Evolutionary conservation across 805 yeast genomes (phyloP).

Genomic region (Candida chilensis): DNA sequence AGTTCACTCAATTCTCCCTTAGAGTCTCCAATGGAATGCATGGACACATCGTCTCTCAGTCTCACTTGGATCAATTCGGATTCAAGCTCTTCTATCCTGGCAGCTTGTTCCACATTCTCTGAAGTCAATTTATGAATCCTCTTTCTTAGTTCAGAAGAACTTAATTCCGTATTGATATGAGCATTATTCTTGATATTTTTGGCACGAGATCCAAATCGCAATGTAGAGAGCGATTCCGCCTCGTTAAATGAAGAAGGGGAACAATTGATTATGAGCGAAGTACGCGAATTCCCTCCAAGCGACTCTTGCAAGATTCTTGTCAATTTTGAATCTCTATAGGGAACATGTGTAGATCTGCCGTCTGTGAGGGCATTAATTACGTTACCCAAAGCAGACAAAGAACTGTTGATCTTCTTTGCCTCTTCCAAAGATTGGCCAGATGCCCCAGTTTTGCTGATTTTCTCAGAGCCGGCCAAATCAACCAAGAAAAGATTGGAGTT

Average conservation of each 20-base stretch:
- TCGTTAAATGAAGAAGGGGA: conserved; percentile 52
- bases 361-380: conserved; percentile 77
- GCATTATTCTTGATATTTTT: conserved; percentile 59
- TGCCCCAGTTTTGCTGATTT: conserved; percentile 70
- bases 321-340: conserved; percentile 71
- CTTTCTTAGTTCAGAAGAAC: conserved; percentile 35
- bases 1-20: background rate
- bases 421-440: conserved; percentile 70
- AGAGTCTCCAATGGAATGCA: too few species aligned
- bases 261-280: conserved; percentile 65
- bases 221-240: conserved; percentile 59
- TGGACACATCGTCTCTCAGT: too few species aligned
- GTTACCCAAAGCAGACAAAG: conserved; percentile 70
- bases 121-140: too few species aligned
- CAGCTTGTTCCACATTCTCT: too few species aligned
- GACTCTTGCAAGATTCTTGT: conserved; percentile 75
- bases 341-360: conserved; percentile 52
- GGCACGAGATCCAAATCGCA: conserved; percentile 70
- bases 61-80: conserved; percentile 26
- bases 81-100: conserved; percentile 31
- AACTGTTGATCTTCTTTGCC: conserved; percentile 74
- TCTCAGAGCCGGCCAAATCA: conserved; percentile 86
- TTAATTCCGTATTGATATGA: conserved; percentile 51
- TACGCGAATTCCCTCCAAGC: conserved; percentile 75
- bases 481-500: conserved; percentile 63